Percentiles rank a stretch among this genome's conserved stretches.
These are phyloP conservation scores for Protomyces pachydermus DNA, from an alignment of 1,139 yeast genomes.

Conservation along the genomic window DNA sequence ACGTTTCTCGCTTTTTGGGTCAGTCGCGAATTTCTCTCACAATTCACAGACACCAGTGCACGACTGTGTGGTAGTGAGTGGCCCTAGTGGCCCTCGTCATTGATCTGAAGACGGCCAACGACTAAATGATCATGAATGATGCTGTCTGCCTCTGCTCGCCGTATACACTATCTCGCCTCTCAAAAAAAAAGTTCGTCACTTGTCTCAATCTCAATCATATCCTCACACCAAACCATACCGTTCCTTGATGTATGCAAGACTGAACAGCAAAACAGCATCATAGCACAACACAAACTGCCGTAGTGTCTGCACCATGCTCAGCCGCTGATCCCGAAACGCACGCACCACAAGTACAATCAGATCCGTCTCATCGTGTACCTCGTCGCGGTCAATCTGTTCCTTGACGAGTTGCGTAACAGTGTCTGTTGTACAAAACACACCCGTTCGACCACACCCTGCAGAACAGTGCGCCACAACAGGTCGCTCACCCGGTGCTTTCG, in stretches of 20 bases:
- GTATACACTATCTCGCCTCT: no score
- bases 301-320: conserved; percentile 78
- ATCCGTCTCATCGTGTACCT: conserved; percentile 42
- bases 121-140: no score
- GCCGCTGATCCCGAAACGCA: conserved; percentile 62
- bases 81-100: no score
- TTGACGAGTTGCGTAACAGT: conserved; percentile 50
- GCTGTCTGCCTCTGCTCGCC: no score
- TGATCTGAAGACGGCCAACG: no score
- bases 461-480: conserved; percentile 75
- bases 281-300: conserved; percentile 71
- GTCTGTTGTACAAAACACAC: conserved; percentile 75
- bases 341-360: conserved; percentile 54
- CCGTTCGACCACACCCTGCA: conserved; percentile 92
- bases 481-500: conserved; percentile 22
- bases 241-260: background rate
- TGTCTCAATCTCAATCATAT: background rate
- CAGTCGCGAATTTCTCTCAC: no score
- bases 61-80: no score
- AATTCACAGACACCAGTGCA: no score
- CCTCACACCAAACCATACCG: background rate
- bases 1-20: no score
- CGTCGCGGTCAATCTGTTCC: conserved; percentile 25
- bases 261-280: conserved; percentile 45
- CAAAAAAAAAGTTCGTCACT: no score